Base-by-base conservation (phyloP, 2,329 filamentous ascomycete species). In the Nemania abortiva region DNA sequence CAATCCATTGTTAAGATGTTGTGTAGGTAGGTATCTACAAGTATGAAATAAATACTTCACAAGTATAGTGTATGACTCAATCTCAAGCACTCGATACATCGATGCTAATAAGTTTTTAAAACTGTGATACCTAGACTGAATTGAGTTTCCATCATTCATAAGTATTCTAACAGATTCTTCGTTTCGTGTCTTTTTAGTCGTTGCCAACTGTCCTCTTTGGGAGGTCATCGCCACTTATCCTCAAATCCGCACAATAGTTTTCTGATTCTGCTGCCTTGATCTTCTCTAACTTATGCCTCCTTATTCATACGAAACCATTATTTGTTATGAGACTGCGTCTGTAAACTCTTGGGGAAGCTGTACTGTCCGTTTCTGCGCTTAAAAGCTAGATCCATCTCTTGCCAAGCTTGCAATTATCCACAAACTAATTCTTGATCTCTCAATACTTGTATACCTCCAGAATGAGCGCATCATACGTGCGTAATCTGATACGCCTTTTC, bases 121-220 rank as follows among this genome's bases (percentile, higher is more conserved):
- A 47, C 45, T 22, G 37, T 62, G 67, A 72, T 69, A 66, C 27
- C 37, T 50, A 42, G 11, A 24, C 20, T 61, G 9, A 24, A 52
- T 22, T 20, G 24, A 34, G 11, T 22, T 49, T 18, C 5, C 15
- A 60, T 57, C 9, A 52, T 63, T 18, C 34, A 55, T 15, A n/a
- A 49, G 24, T 37, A 42, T 73, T 70, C 71, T 9, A 67, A 20
- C 15, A 53, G 50, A 50, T 71, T 71, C 63, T 74, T 65, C 50
- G 63, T 70, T 64, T 73, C 73, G 55, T 76, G 74, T 73, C 69
- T 73, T 71, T 74, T 77, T 67, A 59, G 68, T 60, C 69, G 58
- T 73, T 77, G 77, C 74, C 74, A 77, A 69, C 72, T 78, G 76
- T 77, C 76, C 77, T 77, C 66, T 74, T 74, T 68, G 59, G 37